phyloP scores from a whole-genome alignment of 768 basidiomycete species.

The Dioszegia crocea region DNA sequence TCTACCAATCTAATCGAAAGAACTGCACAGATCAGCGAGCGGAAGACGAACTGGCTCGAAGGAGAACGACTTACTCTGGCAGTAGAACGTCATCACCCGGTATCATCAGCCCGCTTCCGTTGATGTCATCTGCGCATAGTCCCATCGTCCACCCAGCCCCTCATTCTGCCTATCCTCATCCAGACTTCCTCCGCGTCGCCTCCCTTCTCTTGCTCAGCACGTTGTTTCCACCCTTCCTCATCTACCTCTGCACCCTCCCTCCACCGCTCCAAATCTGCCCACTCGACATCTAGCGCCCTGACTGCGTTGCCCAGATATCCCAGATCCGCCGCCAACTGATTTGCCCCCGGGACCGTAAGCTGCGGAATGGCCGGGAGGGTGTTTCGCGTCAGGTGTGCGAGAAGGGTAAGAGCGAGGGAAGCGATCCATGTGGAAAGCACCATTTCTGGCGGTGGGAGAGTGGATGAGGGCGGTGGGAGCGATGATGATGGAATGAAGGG shows the following conservation, averaged over 20 bases:
- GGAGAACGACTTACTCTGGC: no score
- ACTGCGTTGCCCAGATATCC: conserved; percentile 88
- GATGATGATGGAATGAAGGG: conserved; percentile 62
- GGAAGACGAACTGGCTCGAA: no score
- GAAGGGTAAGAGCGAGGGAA: conserved; percentile 76
- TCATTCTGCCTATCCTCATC: conserved; percentile 19
- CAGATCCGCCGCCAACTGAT: conserved; percentile 80
- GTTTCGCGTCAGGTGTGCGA: conserved; percentile 65
- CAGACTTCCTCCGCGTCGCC: conserved; percentile 10
- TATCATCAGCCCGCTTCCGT: no score
- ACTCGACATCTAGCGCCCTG: conserved; percentile 82
- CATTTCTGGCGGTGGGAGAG: conserved; percentile 53
- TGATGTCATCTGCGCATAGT: not conserved
- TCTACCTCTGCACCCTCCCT: conserved; percentile 64
- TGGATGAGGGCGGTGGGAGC: conserved; percentile 12
- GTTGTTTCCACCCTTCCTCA: conserved; percentile 51
- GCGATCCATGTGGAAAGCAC: conserved; percentile 88
- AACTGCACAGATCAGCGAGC: no score
- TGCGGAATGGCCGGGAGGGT: conserved; percentile 68
- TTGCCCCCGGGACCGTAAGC: conserved; percentile 65
- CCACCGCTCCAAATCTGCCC: conserved; percentile 74
- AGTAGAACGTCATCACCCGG: no score
- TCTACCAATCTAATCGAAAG: no score
- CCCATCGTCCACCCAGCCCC: conserved; percentile 16
- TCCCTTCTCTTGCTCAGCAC: conserved; percentile 4